Conservation (phyloP, 2,329 filamentous ascomycete species). For the Aaosphaeria pasadenensis region DNA sequence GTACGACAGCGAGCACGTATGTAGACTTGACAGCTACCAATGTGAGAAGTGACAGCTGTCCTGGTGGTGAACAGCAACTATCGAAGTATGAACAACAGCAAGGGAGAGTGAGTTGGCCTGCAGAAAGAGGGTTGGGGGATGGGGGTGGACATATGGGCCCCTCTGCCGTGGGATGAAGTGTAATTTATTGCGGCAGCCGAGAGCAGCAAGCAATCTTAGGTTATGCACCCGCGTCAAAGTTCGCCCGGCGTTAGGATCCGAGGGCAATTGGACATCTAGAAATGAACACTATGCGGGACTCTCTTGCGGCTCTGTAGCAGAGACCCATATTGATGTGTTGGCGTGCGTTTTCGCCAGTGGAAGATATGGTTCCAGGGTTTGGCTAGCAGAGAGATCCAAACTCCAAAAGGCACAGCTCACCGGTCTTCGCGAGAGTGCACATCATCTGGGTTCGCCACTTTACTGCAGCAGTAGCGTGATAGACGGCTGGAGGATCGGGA, state of each 20-base stretch:
- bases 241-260: slow-evolving; percentile 56
- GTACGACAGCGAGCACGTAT: slow-evolving; percentile 31
- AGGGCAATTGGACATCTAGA: slow-evolving; percentile 34
- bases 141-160: slow-evolving; percentile 23
- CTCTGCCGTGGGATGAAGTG: slow-evolving; percentile 37
- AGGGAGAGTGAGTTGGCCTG: slow-evolving; percentile 36
- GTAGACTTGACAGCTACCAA: slow-evolving; percentile 33
- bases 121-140: slow-evolving; percentile 31
- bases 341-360: slow-evolving; percentile 82
- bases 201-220: slow-evolving; percentile 36
- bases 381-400: slow-evolving; percentile 31
- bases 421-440: slow-evolving; percentile 31
- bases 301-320: slow-evolving; percentile 43
- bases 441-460: slow-evolving; percentile 34
- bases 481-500: slow-evolving; percentile 30
- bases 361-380: slow-evolving; percentile 42
- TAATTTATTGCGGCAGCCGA: slow-evolving; percentile 41
- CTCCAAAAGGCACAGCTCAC: slow-evolving; percentile 37
- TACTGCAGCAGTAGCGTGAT: slow-evolving; percentile 36
- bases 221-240: slow-evolving; percentile 33
- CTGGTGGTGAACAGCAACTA: slow-evolving; percentile 21
- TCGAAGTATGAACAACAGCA: slow-evolving; percentile 31
- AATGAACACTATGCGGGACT: slow-evolving; percentile 39
- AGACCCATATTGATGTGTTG: slow-evolving; percentile 75
- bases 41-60: slow-evolving; percentile 37